Evolutionary conservation across 2,329 filamentous ascomycete species (phyloP).

Genomic region (Colletotrichum siamense): DNA sequence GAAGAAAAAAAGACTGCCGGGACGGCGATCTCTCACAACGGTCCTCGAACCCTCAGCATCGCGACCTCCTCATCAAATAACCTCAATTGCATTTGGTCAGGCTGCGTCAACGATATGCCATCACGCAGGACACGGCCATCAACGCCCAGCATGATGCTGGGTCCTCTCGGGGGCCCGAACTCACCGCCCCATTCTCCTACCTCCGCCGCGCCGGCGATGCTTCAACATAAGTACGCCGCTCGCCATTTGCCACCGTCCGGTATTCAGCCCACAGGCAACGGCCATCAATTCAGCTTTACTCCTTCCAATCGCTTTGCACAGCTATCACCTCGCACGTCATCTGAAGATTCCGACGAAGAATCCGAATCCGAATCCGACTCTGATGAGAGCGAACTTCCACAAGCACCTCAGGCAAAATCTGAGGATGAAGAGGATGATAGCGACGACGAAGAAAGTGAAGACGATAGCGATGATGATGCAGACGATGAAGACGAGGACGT

Average conservation of each 20-base stretch:
- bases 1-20: not conserved
- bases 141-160: slow-evolving; percentile 46
- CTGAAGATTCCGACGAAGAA: slow-evolving; percentile 27
- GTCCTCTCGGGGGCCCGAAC: slow-evolving; percentile 41
- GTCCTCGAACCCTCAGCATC: not conserved
- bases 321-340: slow-evolving; percentile 35
- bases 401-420: not conserved
- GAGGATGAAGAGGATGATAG: slow-evolving; percentile 12
- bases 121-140: slow-evolving; percentile 41
- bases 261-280: slow-evolving; percentile 47
- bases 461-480: not conserved
- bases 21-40: not conserved
- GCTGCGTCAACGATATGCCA: slow-evolving; percentile 29
- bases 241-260: slow-evolving; percentile 38
- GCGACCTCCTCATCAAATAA: not conserved
- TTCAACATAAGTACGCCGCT: slow-evolving; percentile 35
- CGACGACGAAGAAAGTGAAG: slow-evolving; percentile 8
- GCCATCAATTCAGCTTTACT: slow-evolving; percentile 47
- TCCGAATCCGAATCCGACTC: slow-evolving; percentile 2
- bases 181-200: slow-evolving; percentile 56
- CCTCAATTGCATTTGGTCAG: not conserved
- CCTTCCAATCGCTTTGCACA: slow-evolving; percentile 29
- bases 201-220: slow-evolving; percentile 34
- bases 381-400: not conserved
- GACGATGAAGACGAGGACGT: slow-evolving; percentile 15